Base-by-base conservation (phyloP, 768 basidiomycete species). In the Russula vinacea region DNA sequence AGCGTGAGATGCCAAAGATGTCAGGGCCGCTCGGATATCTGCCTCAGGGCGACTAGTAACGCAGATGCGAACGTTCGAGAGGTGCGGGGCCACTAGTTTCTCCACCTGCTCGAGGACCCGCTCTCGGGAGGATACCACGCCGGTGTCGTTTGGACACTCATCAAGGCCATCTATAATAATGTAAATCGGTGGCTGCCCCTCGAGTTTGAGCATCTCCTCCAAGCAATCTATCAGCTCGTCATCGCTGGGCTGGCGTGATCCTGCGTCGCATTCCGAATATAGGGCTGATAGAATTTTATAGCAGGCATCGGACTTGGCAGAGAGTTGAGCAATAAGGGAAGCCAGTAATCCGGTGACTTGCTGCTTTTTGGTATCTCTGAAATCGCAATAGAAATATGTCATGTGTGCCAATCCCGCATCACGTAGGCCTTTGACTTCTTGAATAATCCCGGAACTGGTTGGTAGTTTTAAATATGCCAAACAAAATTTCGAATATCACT, bases 301-400 rank as follows among this genome's bases (percentile, higher is more conserved):
- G 56, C 26, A 57, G n/a, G 39, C 19, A 33, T 57, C 42, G 11
- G 56, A 57, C n/a, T 45, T 32, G 17, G 42, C 29, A 2, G 42
- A 19, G 10, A 57, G 42, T 5, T 57, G 56, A 5, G 32, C 6
- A 16, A 57, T 6, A 3, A 57, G 5, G 11, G 56, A 57, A 6
- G 56, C 19, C 29, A 57, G 29, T 16, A 57, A n/a, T 0, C n/a
- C 56, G n/a, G 13, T n/a, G 42, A 33, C 42, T 1, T 33, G 22
- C 40, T 33, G 42, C 7, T 57, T 57, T 7, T 13, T 22, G 5
- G 29, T 1, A 9, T 57, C 56, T 33, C 32, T n/a, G 13, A 57
- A 57, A 14, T 57, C 56, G n/a, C 42, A 57, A 45, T 57, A 57
- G 32, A 57, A 57, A 22, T 32, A 57, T 9, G 29, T 1, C 42